These are phyloP conservation scores for Chlamydomonas schloesseri DNA, from an alignment of 139 green algal genomes.

Conservation along the genomic window DNA sequence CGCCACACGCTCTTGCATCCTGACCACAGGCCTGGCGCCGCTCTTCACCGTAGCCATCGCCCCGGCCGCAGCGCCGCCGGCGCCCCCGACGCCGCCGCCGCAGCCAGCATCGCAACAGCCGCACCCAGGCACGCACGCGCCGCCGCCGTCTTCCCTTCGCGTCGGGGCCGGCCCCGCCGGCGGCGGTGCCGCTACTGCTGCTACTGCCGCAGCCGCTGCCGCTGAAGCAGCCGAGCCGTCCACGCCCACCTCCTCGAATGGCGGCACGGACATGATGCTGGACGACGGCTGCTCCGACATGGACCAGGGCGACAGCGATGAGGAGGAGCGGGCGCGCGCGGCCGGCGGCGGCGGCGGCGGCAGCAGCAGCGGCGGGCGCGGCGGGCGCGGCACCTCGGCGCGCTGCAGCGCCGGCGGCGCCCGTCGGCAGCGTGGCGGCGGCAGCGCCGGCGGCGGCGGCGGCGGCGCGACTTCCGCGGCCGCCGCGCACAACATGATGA, in stretches of 20 bases:
- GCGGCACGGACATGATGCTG: constrained; percentile 10
- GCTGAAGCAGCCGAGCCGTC: not conserved
- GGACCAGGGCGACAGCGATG: not conserved
- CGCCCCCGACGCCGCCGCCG: not conserved
- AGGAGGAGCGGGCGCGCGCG: no score
- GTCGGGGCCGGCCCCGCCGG: no score
- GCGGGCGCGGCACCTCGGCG: not conserved
- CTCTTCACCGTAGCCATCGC: not conserved
- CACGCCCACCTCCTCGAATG: not conserved
- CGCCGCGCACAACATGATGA: not conserved
- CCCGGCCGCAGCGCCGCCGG: not conserved
- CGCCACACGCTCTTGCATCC: no score
- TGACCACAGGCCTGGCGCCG: not conserved
- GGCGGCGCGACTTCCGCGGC: not conserved
- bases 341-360: not conserved
- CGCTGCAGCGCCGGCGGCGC: not conserved
- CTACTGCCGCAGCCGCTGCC: no score
- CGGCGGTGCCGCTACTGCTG: not conserved
- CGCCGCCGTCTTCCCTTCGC: no score
- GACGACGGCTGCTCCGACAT: constrained; percentile 5
- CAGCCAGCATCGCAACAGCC: not conserved
- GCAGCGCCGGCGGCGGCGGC: not conserved
- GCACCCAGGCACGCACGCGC: not conserved
- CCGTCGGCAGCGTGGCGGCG: not conserved
- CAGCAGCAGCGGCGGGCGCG: not conserved